Conservation (phyloP, 2,329 filamentous ascomycete genomes). For the Fusarium nematophilum region DNA sequence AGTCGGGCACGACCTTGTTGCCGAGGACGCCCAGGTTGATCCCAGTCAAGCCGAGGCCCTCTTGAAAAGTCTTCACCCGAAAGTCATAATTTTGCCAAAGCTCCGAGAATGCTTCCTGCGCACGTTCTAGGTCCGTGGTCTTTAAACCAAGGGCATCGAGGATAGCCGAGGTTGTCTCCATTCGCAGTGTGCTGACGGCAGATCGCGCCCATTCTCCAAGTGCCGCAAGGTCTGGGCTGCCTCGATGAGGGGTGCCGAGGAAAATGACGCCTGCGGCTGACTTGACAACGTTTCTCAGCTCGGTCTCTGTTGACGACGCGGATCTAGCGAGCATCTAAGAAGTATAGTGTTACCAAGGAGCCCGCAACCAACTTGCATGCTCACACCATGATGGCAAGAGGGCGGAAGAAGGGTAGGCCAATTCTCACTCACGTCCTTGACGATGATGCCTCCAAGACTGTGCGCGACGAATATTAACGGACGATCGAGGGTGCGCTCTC, state of each 20-base stretch:
- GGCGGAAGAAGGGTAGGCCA: too few species aligned
- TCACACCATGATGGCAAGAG: too few species aligned
- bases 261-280: slow-evolving; percentile 47
- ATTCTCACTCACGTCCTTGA: slow-evolving; percentile 22
- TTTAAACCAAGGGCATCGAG: slow-evolving; percentile 13
- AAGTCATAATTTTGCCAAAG: slow-evolving; percentile 23
- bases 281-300: slow-evolving; percentile 31
- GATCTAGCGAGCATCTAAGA: slow-evolving; percentile 21
- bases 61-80: slow-evolving; percentile 33
- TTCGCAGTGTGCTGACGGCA: slow-evolving; percentile 34
- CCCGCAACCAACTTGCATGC: too few species aligned
- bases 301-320: slow-evolving; percentile 1
- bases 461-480: slow-evolving; percentile 20
- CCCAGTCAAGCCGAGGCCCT: slow-evolving; percentile 7
- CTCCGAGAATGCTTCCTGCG: slow-evolving; percentile 19
- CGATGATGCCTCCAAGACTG: slow-evolving; percentile 18
- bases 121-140: slow-evolving; percentile 22
- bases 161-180: slow-evolving; percentile 8
- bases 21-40: slow-evolving; percentile 15
- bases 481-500: neutral
- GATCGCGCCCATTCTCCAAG: slow-evolving; percentile 18
- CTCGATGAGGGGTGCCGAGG: slow-evolving; percentile 50
- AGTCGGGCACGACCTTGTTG: slow-evolving; percentile 25
- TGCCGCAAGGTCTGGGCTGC: slow-evolving; percentile 33
- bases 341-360: neutral